Base-by-base conservation (phyloP, 2,329 filamentous ascomycete species). In the Colletotrichum liriopes region DNA sequence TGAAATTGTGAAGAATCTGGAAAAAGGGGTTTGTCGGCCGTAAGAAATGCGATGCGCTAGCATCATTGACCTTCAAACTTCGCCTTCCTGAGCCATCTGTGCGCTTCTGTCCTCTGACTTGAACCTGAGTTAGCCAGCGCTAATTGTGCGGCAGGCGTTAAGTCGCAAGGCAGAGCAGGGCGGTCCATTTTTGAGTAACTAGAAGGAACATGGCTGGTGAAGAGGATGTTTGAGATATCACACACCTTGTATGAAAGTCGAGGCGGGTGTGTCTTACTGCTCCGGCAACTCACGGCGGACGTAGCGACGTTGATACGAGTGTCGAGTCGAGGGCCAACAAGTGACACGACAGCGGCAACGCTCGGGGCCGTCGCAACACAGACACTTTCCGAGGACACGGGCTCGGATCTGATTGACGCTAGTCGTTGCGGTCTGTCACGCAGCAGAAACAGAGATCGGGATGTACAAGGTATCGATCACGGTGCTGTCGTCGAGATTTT, bases 381-480 rank as follows among this genome's bases (percentile, higher is more conserved):
- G 39, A 43, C 37, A 32, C 16, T 14, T 55, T 18, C 55, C 63
- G 39, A 60, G 55, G 54, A 56, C 63, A 37, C 55, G 67, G 54
- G 47, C 56, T 11, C 65, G 63, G 63, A n/a, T 41, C 52, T n/a
- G 32, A 45, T 47, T 55, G 49, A 49, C 35, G 49, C 37, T 51
- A 20, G 20, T 61, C 49, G 23, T 8, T n/a, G 49, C 18, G 14
- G 41, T 26, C 35, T 62, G 63, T 55, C 49, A 35, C 56, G 43
- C 65, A 32, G 12, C 23, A 26, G 35, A 52, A 26, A 55, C 29
- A 58, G 63, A 39, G 23, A 23, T 20, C 18, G 16, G 23, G 26
- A 32, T 32, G 61, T 20, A 23, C 26, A 47, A 26, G 23, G 26
- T 29, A 45, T 32, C 39, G 32, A n/a, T 29, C 45, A 43, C 16